Base-by-base conservation (phyloP, 2,329 filamentous ascomycete genomes). In the Fusarium sp. region DNA sequence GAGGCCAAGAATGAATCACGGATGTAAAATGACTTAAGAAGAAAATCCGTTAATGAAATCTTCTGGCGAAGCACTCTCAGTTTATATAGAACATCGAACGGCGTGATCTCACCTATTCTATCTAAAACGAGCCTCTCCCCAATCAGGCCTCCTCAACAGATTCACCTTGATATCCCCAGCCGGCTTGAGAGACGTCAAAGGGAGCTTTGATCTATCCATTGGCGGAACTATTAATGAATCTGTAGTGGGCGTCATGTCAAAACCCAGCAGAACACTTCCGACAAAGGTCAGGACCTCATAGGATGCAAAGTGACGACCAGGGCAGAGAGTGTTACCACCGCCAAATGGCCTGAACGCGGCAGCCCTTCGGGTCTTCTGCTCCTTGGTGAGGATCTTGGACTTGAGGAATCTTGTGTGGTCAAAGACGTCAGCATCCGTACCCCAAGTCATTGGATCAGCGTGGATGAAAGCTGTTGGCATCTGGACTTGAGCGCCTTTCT, bases 391-490 rank as follows among this genome's bases (percentile, higher is more conserved):
- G 0, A 57, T 11, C 6, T 70, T 68, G 17, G 57, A 24, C 36
- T 73, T 71, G 0, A 75, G 26, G 1, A 75, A 75, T 22, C 73
- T 59, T 2, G 66, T 75, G 5, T 75, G 73, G 26, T 75, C 73
- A 57, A 75, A 75, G 17, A 54, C 34, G 6, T 75, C 61, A 3
- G 73, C 73, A 0, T 75, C 70, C 9, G 50, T 13, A 9, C 73
- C 73, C 73, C 73, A 75, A 2, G 73, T 75, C 0, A 45, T 41
- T 38, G 73, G 73, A 34, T 75, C 73, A 2, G 62, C 58, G 34
- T 75, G 73, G 30, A 75, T 75, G 44, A 75, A 75, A 0, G 73
- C 73, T 8, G 73, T 75, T 14, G 73, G 73, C 73, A 75, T 75
- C 54, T 75, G 73, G 1, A 75, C 72, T 45, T 75, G 73, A 6